Conservation (phyloP, 768 basidiomycete species). For the Psilocybe tampanensis region DNA sequence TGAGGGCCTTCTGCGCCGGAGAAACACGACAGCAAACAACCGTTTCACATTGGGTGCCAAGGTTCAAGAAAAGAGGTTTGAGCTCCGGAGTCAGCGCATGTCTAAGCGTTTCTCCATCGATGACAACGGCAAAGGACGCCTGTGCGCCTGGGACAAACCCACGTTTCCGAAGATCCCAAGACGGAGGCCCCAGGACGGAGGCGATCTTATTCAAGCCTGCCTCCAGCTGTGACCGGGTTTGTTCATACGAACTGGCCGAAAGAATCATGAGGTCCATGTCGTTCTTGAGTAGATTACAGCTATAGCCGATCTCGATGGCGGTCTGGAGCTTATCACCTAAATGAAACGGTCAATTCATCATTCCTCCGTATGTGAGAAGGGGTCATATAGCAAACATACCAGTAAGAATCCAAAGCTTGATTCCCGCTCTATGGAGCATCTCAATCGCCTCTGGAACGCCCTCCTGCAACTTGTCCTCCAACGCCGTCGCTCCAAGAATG, state of each 20-base stretch:
- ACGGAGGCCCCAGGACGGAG: conserved; percentile 78
- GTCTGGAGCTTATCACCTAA: conserved; percentile 97
- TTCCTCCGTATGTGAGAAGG: background rate
- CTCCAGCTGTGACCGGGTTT: conserved; percentile 85
- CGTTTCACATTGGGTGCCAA: conserved; percentile 95
- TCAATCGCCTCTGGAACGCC: conserved; percentile 98
- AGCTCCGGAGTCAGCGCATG: conserved; percentile 77
- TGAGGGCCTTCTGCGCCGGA: conserved; percentile 97
- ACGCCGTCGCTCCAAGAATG: conserved; percentile 93
- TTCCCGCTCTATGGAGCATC: conserved; percentile 86
- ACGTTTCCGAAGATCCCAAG: conserved; percentile 57
- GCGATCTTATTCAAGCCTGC: conserved; percentile 94
- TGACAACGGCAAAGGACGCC: conserved; percentile 90
- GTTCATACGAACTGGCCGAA: conserved; percentile 77
- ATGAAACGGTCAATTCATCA: background rate
- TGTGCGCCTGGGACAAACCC: conserved; percentile 69
- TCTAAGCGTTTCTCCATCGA: conserved; percentile 91
- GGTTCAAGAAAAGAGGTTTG: conserved; percentile 85
- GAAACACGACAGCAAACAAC: conserved; percentile 99
- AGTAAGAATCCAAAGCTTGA: conserved; percentile 98
- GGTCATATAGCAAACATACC: conserved; percentile 48
- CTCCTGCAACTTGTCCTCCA: conserved; percentile 97
- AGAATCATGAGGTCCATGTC: conserved; percentile 98
- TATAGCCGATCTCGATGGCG: conserved; percentile 97
- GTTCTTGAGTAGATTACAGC: conserved; percentile 91